A percentile compares a stretch with the other conserved stretches of the same genome.
Conservation (phyloP, 306 rosid genomes). For the Vigna angularis region DNA sequence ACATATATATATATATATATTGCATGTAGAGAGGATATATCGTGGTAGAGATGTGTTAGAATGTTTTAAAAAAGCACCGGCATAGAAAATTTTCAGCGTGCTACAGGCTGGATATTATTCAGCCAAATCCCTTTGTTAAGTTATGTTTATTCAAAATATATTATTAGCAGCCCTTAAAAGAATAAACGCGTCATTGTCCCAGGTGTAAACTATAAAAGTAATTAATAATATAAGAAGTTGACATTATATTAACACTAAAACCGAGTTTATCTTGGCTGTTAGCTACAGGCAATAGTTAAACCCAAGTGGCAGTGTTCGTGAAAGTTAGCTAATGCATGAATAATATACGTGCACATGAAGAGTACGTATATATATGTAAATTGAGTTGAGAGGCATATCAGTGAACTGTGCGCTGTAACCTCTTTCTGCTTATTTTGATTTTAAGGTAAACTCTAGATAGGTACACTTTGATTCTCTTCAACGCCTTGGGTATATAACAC, state of each 20-base stretch:
- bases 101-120: background rate
- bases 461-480: background rate
- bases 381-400: background rate
- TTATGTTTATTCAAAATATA: background rate
- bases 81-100: background rate
- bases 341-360: background rate
- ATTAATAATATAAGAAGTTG: background rate
- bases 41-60: background rate
- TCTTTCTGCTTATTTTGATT: no score
- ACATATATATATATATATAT: no score
- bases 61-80: background rate
- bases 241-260: background rate
- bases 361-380: background rate
- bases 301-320: background rate
- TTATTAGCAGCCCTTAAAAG: background rate
- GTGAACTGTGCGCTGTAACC: background rate
- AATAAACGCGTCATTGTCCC: background rate
- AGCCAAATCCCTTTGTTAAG: background rate
- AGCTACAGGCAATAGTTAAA: background rate
- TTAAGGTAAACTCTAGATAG: background rate
- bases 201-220: background rate
- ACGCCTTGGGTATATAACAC: background rate
- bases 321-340: background rate
- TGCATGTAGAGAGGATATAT: background rate
- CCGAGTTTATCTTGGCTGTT: background rate